Evolutionary conservation across 352 stramenopile genomes (phyloP), one percentile per base, ranked within the genome.

Genomic region (Phytophthora rubi): DNA sequence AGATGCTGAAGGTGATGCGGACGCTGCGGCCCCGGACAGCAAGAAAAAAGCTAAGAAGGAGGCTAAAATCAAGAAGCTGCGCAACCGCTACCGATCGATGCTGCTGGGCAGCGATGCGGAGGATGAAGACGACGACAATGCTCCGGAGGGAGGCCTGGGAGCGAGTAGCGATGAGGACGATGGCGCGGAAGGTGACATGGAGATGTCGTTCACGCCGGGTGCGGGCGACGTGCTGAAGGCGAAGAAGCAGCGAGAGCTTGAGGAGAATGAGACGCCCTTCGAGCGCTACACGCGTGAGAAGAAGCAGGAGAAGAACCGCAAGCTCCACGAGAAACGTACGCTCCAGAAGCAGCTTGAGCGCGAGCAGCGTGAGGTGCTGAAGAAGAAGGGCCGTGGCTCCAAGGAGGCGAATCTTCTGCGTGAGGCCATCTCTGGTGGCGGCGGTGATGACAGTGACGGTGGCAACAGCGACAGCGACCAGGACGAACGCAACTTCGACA

Each of bases 281-380:
- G 89, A 96, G 68, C 80, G 85, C 1, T 94, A 96, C 68, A 70
- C 83, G 61, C 86, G 89, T 37, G 89, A 94, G 72, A 96, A 94
- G 76, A 96, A 96, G 71, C 75, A 85, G 56, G 76, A 94, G 61
- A 94, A 94, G 73, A 96, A 96, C 73, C 79, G 83, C 57, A 94
- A 94, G 63, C 69, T 86, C 68, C 85, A 94, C 61, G 85, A 94
- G 13, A 96, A 96, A 68, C 82, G 86, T 1, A 32, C 77, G 13
- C 59, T 66, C 33, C 79, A 90, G 52, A 94, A 96, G 75, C 60
- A 83, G 53, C 72, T 83, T 18, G 79, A 77, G 33, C 82, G 77
- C 18, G 89, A 92, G 33, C 85, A 94, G 62, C 79, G 86, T 21
- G 82, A 87, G 16, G 61, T 92, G 37, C 63, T 96, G 6, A 88